Evolutionary conservation across 129 eudicot species (phyloP), one percentile per base, ranked within the genome.

Genomic region (Tagetes patula): DNA sequence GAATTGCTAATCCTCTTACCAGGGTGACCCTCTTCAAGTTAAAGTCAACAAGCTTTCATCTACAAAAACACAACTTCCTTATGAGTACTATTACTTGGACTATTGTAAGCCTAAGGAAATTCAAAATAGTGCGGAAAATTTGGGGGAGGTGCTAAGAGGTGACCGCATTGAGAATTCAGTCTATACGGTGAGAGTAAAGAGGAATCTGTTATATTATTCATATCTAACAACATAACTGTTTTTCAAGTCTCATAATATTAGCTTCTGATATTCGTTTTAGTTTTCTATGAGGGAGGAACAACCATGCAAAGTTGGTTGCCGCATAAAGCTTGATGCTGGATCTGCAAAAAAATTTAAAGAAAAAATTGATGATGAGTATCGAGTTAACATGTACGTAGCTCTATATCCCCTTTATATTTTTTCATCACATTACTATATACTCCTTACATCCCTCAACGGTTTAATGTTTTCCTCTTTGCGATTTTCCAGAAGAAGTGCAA

Each of bases 31-130:
- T 36, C 98, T 94, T 79, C 89, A 94, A 88, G 95, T 94, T 30
- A 94, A 94, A 89, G 98, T 94, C 76, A 94, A 94, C 89, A 94
- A 94, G 83, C 93, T 94, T 66, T 94, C 97, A 7, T 94, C 98
- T 70, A 90, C 93, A 40, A 94, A 94, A 84, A 93, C 98, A 11
- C 98, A 90, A 67, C 96, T 94, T 81, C 98, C 98, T 33, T 94
- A 94, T 81, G 98, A 94, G 74, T 94, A 82, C 93, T 94, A 94
- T 50, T 94, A 49, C 89, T 82, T 94, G 85, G 84, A 83, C 32
- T 90, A 87, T 82, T 94, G 98, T 74, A 94, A 90, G 79, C 98
- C 98, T 4, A 46, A 71, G 20, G 81, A 81, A 46, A 87, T 94
- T 65, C 48, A 60, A 70, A 88, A 94, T 70, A 91, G 82, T 75